Evolutionary conservation across 345 rosid genomes (phyloP).

Genomic region (Linum usitatissimum): DNA sequence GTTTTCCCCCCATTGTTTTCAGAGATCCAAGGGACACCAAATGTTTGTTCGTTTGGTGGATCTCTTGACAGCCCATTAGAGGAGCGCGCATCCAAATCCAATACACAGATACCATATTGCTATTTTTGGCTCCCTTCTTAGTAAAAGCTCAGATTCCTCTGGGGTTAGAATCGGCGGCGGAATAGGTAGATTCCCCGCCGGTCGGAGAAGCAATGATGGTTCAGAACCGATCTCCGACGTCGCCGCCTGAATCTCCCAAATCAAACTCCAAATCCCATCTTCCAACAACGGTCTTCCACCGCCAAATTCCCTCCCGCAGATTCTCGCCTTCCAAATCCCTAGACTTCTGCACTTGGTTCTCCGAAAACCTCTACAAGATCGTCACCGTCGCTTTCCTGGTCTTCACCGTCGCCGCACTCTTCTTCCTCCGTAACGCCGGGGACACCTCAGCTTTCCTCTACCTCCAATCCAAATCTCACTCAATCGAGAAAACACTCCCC

Average conservation of each 20-base stretch:
- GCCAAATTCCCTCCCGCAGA: conserved; percentile 32
- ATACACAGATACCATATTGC: not conserved
- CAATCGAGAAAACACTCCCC: conserved; percentile 36
- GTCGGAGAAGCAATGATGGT: not conserved
- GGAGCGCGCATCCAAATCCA: no score
- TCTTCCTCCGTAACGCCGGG: conserved; percentile 63
- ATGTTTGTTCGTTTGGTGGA: no score
- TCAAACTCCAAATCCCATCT: conserved; percentile 4
- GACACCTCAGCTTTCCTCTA: conserved; percentile 53
- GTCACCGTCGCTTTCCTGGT: conserved; percentile 33
- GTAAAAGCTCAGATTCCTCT: no score
- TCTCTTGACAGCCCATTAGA: no score
- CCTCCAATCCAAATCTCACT: conserved; percentile 49
- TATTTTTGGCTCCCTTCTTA: not conserved
- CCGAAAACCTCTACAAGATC: conserved; percentile 53
- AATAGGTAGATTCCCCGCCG: not conserved
- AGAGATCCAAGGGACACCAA: no score
- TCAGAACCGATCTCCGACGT: not conserved
- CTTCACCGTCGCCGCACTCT: conserved; percentile 43
- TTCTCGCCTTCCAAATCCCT: conserved; percentile 56
- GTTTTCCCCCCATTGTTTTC: no score
- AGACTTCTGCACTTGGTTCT: conserved; percentile 70
- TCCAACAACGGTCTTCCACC: conserved; percentile 24
- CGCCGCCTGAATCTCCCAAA: not conserved
- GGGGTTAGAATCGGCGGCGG: not conserved